Evolutionary conservation across 495 filamentous ascomycete genomes (phyloP).

Genomic region (Aspergillus kassunensis): DNA sequence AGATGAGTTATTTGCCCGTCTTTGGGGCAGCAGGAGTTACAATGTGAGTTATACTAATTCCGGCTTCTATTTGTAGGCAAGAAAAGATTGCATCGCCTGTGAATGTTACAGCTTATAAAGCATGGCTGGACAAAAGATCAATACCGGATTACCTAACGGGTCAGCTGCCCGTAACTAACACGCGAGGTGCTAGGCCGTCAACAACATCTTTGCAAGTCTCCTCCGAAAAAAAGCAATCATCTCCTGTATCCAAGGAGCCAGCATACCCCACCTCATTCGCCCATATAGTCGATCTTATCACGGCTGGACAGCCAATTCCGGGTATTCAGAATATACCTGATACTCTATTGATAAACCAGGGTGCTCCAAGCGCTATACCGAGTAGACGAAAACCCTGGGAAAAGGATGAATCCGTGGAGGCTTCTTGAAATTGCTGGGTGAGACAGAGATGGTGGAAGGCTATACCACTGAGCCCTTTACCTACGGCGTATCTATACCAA

Average conservation of each 20-base stretch:
- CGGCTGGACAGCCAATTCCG: conserved; percentile 75
- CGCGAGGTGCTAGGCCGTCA: conserved; percentile 1
- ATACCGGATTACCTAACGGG: neutral
- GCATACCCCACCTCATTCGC: conserved; percentile 85
- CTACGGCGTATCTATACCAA: no score
- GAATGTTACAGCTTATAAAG: conserved; percentile 37
- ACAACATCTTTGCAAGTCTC: neutral
- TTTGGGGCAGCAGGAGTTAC: no score
- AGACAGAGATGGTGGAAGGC: neutral
- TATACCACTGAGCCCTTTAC: neutral
- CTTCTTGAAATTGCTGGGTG: neutral
- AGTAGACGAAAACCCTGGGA: conserved; percentile 81
- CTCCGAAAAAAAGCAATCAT: neutral
- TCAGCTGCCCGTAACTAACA: neutral
- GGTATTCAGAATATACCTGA: conserved; percentile 89
- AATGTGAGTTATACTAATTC: neutral
- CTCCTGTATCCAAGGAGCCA: conserved; percentile 29
- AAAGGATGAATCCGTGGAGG: conserved; percentile 31
- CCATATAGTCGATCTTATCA: conserved; percentile 85
- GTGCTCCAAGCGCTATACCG: conserved; percentile 43
- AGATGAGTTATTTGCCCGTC: no score
- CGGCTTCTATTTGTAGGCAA: conserved; percentile 30
- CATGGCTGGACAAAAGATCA: conserved; percentile 31
- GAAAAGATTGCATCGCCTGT: conserved; percentile 34
- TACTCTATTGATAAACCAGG: conserved; percentile 67